Conservation (phyloP, 176 grass and related monocot genomes). For the Canna indica region DNA sequence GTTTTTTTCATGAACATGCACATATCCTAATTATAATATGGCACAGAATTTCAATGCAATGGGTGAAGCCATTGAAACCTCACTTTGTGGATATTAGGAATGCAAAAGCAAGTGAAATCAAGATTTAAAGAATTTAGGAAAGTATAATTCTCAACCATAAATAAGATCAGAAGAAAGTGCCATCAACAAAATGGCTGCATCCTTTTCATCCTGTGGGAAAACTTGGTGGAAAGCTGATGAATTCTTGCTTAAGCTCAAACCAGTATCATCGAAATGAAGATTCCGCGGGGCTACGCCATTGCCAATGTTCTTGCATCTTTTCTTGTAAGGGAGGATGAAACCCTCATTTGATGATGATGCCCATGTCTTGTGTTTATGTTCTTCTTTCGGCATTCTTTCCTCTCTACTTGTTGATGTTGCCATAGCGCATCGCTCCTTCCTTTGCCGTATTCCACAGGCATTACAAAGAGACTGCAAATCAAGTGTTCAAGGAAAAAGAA, state of each 20-base stretch:
- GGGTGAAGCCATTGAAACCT: too few relatives aligned
- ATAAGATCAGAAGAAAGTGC: neutral
- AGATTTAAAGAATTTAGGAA: too few relatives aligned
- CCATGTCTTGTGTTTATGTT: too few relatives aligned
- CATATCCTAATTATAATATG: too few relatives aligned
- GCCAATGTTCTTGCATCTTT: neutral
- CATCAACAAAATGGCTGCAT: neutral
- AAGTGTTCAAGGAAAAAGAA: too few relatives aligned
- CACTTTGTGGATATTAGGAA: too few relatives aligned
- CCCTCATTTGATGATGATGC: neutral
- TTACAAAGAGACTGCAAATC: slow-evolving; percentile 7
- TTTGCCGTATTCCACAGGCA: slow-evolving; percentile 10
- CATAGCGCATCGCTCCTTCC: neutral
- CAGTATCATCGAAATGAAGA: neutral
- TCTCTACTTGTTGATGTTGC: neutral
- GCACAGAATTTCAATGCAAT: too few relatives aligned
- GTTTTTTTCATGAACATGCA: too few relatives aligned
- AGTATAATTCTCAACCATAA: too few relatives aligned
- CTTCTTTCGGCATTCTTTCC: neutral
- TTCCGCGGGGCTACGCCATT: neutral
- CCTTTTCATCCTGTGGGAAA: slow-evolving; percentile 1
- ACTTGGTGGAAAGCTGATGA: slow-evolving; percentile 2
- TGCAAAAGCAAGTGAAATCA: too few relatives aligned
- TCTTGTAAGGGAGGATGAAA: neutral
- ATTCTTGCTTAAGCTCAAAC: neutral